Evolutionary conservation across 2,329 filamentous ascomycete genomes (phyloP), one percentile per base, ranked within the genome.

Genomic region (Fusarium virguliforme): DNA sequence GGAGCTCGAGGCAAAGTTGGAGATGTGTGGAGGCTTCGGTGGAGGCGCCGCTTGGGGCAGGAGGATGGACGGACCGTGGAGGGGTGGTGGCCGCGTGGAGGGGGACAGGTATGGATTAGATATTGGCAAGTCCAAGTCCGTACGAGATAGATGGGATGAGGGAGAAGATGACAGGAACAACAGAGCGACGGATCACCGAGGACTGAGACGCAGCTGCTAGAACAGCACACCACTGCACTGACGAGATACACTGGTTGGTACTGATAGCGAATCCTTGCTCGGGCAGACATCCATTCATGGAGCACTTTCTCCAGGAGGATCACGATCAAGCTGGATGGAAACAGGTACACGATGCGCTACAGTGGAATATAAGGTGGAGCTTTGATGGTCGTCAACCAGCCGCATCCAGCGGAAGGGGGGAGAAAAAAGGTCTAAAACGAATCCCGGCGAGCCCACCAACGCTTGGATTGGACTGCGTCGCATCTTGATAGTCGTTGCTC

Each of bases 391-490:
- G 50, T n/a, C n/a, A 57, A 56, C 61, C 61, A 62, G 59, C 65
- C 68, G 68, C 68, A 66, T 64, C 58, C 65, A 72, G 69, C 38
- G 34, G 61, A 51, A 60, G 46, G n/a, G n/a, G n/a, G n/a, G n/a
- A n/a, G n/a, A n/a, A n/a, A n/a, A 13, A 32, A 24, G 57, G 50
- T 59, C 32, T 55, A 48, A n/a, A 41, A 53, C 38, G 28, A 40
- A 57, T 56, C 40, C 46, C 48, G 55, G 46, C 30, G 26, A 40
- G 57, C 18, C 57, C 43, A 41, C 57, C 56, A 46, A 58, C 32
- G n/a, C 40, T 43, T 38, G 35, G 26, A 30, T 22, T 30, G 48
- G 37, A 56, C 24, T 13, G 32, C 32, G 55, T 37, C 18, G 43
- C 55, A 57, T 41, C 40, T 43, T 48, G 60, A 35, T 46, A 35